These are phyloP conservation scores for Camelina neglecta DNA, from an alignment of 345 rosid species.

Conservation along the genomic window DNA sequence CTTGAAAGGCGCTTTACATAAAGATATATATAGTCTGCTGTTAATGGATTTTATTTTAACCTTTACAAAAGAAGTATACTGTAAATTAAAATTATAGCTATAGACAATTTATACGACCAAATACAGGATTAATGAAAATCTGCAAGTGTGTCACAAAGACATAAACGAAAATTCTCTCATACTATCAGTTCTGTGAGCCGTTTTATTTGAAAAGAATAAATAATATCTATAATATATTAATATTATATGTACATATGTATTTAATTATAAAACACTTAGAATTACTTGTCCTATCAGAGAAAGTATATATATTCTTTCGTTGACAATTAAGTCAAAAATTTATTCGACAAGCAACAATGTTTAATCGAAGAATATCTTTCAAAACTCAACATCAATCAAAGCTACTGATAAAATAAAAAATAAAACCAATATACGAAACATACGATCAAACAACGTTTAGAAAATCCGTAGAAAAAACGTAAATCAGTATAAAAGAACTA, in stretches of 20 bases:
- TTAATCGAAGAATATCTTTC: slow-evolving; percentile 26
- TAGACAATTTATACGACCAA: background rate
- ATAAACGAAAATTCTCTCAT: background rate
- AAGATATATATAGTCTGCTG: background rate
- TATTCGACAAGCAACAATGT: slow-evolving; percentile 35
- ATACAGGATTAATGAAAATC: background rate
- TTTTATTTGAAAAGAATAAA: background rate
- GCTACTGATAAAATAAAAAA: background rate
- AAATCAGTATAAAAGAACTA: background rate
- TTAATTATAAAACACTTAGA: background rate
- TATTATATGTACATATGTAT: too few species aligned
- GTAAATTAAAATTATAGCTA: background rate
- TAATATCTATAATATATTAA: background rate
- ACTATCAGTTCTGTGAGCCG: background rate
- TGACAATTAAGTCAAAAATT: slow-evolving; percentile 21
- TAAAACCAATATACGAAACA: background rate
- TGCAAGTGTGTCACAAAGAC: background rate
- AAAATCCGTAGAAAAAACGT: slow-evolving; percentile 1
- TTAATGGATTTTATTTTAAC: background rate
- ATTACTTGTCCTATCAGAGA: slow-evolving; percentile 2
- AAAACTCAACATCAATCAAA: slow-evolving; percentile 18
- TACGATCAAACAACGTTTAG: background rate
- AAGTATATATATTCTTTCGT: slow-evolving; percentile 6
- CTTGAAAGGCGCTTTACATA: background rate
- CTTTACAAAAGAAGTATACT: background rate